Percentiles rank a stretch among this genome's conserved stretches.
Conservation (phyloP, 176 grass and related monocot species). For the Bromus sterilis region DNA sequence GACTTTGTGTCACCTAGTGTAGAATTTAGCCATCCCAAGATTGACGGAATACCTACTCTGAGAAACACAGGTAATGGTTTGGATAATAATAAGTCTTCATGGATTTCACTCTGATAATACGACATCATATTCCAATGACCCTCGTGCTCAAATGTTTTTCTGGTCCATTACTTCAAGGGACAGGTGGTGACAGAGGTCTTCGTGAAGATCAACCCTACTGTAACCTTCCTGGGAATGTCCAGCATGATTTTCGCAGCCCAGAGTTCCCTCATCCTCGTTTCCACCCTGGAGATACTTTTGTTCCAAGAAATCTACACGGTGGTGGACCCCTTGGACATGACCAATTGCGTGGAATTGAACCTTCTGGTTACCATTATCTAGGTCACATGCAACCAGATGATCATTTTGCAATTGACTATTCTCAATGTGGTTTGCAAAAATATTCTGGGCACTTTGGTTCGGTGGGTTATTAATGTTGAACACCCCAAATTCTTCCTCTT, state of each 20-base stretch:
- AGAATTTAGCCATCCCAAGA: constrained; percentile 35
- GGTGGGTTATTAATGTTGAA: constrained; percentile 27
- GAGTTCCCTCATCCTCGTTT: constrained; percentile 20
- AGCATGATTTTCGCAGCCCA: constrained; percentile 24
- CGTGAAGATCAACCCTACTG: constrained; percentile 22
- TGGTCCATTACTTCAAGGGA: constrained; percentile 31
- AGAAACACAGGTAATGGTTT: constrained; percentile 38
- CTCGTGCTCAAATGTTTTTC: constrained; percentile 9
- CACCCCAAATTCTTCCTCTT: neutral
- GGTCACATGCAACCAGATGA: constrained; percentile 38
- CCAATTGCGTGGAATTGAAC: constrained; percentile 17
- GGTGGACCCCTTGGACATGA: constrained; percentile 4
- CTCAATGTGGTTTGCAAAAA: constrained; percentile 40
- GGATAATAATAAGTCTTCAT: neutral
- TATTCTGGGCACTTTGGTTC: constrained; percentile 22
- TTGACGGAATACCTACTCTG: constrained; percentile 33
- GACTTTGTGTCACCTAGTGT: constrained; percentile 13
- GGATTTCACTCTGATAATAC: neutral
- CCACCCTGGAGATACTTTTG: constrained; percentile 25
- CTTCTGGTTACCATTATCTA: constrained; percentile 17
- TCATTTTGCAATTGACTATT: constrained; percentile 26
- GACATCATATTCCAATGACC: neutral
- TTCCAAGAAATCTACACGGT: neutral
- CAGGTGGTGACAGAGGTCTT: constrained; percentile 12
- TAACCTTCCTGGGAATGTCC: constrained; percentile 14